phyloP scores from a whole-genome alignment of 208 protist species.

The Trypanosoma boissoni region DNA sequence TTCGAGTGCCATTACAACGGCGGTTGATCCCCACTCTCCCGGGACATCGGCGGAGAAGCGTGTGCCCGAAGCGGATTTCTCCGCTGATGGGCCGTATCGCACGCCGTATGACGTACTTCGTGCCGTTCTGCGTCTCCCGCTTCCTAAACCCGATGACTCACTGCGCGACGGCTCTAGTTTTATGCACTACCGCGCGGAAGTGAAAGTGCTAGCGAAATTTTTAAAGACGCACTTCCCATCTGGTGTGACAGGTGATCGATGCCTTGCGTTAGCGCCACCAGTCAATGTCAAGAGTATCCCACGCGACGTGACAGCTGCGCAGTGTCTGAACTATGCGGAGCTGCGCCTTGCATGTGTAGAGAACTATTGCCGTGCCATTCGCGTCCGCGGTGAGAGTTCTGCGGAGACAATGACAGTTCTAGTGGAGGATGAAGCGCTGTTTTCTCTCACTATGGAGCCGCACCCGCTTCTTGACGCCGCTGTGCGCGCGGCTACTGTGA shows the following conservation, averaged over 20 bases:
- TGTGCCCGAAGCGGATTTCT: too few relatives aligned
- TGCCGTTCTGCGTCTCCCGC: not conserved
- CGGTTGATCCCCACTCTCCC: too few relatives aligned
- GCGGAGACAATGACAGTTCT: not conserved
- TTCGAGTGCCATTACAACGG: too few relatives aligned
- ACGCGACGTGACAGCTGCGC: constrained; percentile 37
- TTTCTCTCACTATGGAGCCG: too few relatives aligned
- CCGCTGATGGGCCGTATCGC: too few relatives aligned
- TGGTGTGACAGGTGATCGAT: constrained; percentile 30
- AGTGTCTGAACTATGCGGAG: constrained; percentile 68
- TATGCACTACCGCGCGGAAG: constrained; percentile 32
- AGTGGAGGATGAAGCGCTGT: not conserved
- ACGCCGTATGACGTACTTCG: not conserved
- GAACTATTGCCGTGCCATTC: constrained; percentile 24
- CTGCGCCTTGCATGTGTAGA: constrained; percentile 25
- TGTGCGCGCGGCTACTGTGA: not conserved
- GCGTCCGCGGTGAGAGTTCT: not conserved
- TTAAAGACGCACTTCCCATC: constrained; percentile 52
- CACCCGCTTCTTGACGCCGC: constrained; percentile 6
- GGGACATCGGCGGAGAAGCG: too few relatives aligned
- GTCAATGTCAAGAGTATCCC: constrained; percentile 18
- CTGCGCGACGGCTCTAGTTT: constrained; percentile 23
- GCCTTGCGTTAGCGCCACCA: constrained; percentile 12
- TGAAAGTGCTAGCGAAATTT: constrained; percentile 31
- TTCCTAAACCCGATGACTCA: constrained; percentile 12